These are phyloP conservation scores for Daldinia bambusicola DNA, from an alignment of 495 filamentous ascomycete species.

Conservation along the genomic window DNA sequence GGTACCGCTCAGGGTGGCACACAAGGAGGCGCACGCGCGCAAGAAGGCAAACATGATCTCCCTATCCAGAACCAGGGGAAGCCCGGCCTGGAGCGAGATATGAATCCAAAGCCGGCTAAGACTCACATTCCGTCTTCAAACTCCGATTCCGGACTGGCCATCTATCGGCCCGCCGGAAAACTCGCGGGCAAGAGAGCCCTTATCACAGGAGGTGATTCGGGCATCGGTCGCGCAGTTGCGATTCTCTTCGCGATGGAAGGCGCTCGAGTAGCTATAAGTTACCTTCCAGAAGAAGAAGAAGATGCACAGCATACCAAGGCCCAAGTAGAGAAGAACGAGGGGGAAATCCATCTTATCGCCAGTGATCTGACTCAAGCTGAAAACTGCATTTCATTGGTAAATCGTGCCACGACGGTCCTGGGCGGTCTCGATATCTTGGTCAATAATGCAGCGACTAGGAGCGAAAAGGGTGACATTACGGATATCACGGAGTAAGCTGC, in stretches of 20 bases:
- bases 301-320: constrained; percentile 66
- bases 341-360: constrained; percentile 2
- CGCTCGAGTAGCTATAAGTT: constrained; percentile 55
- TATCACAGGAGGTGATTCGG: constrained; percentile 66
- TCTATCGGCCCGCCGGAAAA: constrained; percentile 52
- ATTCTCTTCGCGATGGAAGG: constrained; percentile 67
- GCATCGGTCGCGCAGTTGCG: constrained; percentile 65
- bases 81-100: constrained; percentile 4
- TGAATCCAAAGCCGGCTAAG: constrained; percentile 13
- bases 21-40: neutral
- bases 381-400: neutral
- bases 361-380: constrained; percentile 1
- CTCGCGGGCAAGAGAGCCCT: constrained; percentile 62
- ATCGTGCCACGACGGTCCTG: neutral
- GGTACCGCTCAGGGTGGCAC: neutral
- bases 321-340: constrained; percentile 53
- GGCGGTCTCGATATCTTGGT: constrained; percentile 59
- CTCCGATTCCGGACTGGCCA: neutral
- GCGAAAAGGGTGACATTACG: constrained; percentile 60
- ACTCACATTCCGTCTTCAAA: constrained; percentile 14
- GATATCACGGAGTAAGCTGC: constrained; percentile 51
- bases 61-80: constrained; percentile 2
- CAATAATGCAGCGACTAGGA: constrained; percentile 71
- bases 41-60: constrained; percentile 9
- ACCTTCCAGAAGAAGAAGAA: constrained; percentile 63